A percentile compares a stretch with the other conserved stretches of the same genome.
Conservation (phyloP, 306 rosid species). For the Canavalia gladiata region DNA sequence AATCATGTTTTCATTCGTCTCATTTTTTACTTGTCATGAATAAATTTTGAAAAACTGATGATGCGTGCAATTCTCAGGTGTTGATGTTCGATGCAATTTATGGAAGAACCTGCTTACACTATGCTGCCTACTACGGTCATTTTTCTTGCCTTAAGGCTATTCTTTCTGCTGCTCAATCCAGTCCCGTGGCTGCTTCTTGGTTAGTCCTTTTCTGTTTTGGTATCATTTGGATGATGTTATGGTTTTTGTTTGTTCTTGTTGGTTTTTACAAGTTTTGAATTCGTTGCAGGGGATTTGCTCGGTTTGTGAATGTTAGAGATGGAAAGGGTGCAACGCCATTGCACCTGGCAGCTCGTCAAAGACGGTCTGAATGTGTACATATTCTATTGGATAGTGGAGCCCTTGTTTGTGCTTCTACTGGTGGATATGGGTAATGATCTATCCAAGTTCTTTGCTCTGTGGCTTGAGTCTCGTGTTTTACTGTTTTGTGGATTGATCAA, state of each 20-base stretch:
- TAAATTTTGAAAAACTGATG: slow-evolving; percentile 29
- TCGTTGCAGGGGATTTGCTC: slow-evolving; percentile 79
- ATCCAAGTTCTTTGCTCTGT: neutral
- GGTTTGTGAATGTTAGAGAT: slow-evolving; percentile 94
- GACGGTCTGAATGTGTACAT: slow-evolving; percentile 81
- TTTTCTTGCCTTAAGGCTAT: slow-evolving; percentile 80
- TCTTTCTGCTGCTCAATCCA: slow-evolving; percentile 80
- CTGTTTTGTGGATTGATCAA: slow-evolving; percentile 32
- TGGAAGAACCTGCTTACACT: slow-evolving; percentile 94
- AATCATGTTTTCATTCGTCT: neutral
- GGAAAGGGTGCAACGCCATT: slow-evolving; percentile 88
- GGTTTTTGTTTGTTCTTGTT: neutral
- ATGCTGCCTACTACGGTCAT: slow-evolving; percentile 89
- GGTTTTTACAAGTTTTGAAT: neutral
- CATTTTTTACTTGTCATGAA: neutral
- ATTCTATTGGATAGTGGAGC: slow-evolving; percentile 81
- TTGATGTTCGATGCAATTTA: slow-evolving; percentile 85
- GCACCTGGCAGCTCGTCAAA: slow-evolving; percentile 88
- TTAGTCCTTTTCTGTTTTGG: slow-evolving; percentile 41
- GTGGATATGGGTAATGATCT: slow-evolving; percentile 77
- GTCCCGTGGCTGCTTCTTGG: slow-evolving; percentile 91
- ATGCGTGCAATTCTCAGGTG: slow-evolving; percentile 59
- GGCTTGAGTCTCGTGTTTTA: neutral
- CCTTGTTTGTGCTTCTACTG: slow-evolving; percentile 89
- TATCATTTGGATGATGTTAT: slow-evolving; percentile 11